phyloP scores from a whole-genome alignment of 2,329 filamentous ascomycete genomes.

The Sporothrix brunneoviolacea region DNA sequence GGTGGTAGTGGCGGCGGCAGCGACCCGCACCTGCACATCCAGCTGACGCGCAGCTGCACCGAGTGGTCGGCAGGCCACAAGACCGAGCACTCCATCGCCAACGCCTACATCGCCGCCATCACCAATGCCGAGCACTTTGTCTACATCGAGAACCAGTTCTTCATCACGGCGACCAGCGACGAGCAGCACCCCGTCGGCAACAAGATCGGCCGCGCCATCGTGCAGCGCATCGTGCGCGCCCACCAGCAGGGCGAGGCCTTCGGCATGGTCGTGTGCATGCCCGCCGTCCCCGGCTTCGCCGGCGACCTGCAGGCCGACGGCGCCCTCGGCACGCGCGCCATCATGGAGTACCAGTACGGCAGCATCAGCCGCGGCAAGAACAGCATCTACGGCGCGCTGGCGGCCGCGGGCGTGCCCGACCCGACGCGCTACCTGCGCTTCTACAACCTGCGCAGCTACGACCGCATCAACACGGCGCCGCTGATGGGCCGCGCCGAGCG shows the following conservation, averaged over 20 bases:
- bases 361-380: conserved; percentile 71
- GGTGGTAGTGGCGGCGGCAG: conserved; percentile 4
- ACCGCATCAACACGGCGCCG: conserved; percentile 67
- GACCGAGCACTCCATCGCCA: conserved; percentile 71
- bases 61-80: conserved; percentile 47
- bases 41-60: conserved; percentile 44
- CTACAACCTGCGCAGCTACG: conserved; percentile 79
- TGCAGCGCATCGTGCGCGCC: conserved; percentile 68
- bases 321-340: conserved; percentile 69
- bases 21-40: conserved; percentile 34
- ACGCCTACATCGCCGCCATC: conserved; percentile 73
- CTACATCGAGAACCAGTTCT: conserved; percentile 83
- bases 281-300: conserved; percentile 74
- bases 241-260: conserved; percentile 59
- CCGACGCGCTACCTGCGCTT: conserved; percentile 71
- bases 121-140: conserved; percentile 63
- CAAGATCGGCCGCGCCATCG: conserved; percentile 71
- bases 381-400: conserved; percentile 68
- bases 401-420: conserved; percentile 57
- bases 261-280: conserved; percentile 71
- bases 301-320: conserved; percentile 69
- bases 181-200: conserved; percentile 68
- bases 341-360: conserved; percentile 83
- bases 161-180: conserved; percentile 72
- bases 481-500: conserved; percentile 56